phyloP scores from a whole-genome alignment of 2,329 filamentous ascomycete species.

The Pseudophaeomoniella oleicola region DNA sequence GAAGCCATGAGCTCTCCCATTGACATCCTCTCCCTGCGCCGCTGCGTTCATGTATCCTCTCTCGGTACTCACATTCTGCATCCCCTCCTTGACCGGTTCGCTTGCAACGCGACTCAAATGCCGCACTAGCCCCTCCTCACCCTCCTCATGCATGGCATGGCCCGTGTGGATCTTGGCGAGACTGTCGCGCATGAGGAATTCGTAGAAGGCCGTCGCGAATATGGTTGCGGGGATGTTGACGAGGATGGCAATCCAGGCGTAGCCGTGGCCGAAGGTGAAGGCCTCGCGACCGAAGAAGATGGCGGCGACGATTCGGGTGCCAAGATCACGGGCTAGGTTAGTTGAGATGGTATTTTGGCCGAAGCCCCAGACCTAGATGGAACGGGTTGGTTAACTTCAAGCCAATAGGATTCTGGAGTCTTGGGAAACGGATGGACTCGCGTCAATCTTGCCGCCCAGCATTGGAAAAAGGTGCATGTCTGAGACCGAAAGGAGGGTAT shows the following conservation, averaged over 20 bases:
- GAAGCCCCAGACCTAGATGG: constrained; percentile 35
- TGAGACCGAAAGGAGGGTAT: not conserved
- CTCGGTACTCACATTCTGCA: not conserved
- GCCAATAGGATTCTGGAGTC: no score
- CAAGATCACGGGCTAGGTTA: constrained; percentile 44
- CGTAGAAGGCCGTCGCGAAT: constrained; percentile 40
- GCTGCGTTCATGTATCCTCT: constrained; percentile 3
- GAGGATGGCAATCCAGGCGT: constrained; percentile 39
- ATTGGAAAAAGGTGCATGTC: no score
- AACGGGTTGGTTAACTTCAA: not conserved
- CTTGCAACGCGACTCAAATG: constrained; percentile 24
- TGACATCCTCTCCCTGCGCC: not conserved
- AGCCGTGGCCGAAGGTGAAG: constrained; percentile 27
- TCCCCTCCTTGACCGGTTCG: not conserved
- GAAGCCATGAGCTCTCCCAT: not conserved
- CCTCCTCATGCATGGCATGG: constrained; percentile 34
- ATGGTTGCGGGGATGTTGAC: constrained; percentile 44
- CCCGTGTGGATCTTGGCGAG: constrained; percentile 36
- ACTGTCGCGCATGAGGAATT: constrained; percentile 39
- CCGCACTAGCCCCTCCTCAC: constrained; percentile 34
- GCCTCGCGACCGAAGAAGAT: constrained; percentile 41
- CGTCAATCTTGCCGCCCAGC: no score
- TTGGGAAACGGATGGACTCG: no score
- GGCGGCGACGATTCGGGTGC: constrained; percentile 43
- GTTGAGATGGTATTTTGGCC: constrained; percentile 39